Evolutionary conservation across 108 stramenopile species (phyloP).

Genomic region (Cyclotella kingstonii): DNA sequence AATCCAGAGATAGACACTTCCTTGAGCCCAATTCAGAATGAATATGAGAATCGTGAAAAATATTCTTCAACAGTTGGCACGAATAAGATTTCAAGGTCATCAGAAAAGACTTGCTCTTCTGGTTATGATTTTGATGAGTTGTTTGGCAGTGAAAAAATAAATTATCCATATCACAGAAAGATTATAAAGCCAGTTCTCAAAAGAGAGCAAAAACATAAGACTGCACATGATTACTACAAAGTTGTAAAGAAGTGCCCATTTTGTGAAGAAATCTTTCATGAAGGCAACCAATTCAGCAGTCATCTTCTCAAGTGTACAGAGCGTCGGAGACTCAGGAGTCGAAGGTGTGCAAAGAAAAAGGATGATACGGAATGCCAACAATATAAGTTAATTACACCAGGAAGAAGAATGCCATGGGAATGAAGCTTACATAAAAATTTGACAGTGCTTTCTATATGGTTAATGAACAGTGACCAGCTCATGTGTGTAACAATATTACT

Average conservation of each 20-base stretch:
- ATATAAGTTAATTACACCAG: conserved; percentile 15
- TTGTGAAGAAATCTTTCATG: conserved; percentile 16
- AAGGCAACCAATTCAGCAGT: conserved; percentile 25
- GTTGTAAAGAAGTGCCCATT: conserved; percentile 38
- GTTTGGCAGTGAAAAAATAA: too few species aligned
- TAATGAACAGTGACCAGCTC: background rate
- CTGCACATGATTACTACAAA: background rate
- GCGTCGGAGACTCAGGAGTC: conserved; percentile 13
- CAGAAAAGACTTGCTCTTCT: too few species aligned
- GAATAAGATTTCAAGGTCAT: too few species aligned
- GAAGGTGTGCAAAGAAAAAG: conserved; percentile 10
- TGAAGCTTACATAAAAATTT: background rate
- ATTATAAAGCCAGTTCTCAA: background rate
- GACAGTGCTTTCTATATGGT: background rate
- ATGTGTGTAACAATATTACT: background rate
- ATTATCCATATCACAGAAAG: conserved; percentile 1
- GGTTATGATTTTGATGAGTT: too few species aligned
- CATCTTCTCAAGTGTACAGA: conserved; percentile 27
- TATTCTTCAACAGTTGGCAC: too few species aligned
- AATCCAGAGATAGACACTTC: background rate
- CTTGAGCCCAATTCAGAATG: too few species aligned
- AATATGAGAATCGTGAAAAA: too few species aligned
- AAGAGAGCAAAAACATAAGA: conserved; percentile 1
- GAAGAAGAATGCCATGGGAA: conserved; percentile 39
- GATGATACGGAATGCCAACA: conserved; percentile 1